Conservation (phyloP, 2,329 filamentous ascomycete species). For the Geosmithia putterillii region DNA sequence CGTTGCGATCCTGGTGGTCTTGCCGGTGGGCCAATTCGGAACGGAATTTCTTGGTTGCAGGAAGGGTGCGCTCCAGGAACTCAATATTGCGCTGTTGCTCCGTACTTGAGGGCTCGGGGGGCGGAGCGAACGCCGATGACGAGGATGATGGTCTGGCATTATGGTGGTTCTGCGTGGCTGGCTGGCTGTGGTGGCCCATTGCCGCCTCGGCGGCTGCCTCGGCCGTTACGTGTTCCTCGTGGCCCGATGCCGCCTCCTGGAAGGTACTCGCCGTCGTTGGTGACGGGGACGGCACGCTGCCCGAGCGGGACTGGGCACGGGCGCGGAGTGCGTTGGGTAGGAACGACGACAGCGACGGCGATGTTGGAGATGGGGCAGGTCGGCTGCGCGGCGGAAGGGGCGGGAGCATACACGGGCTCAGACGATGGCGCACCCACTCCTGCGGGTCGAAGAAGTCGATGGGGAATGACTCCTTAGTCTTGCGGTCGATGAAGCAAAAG, state of each 20-base stretch:
- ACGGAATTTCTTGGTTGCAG: conserved; percentile 63
- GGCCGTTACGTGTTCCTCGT: background rate
- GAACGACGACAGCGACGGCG: conserved; percentile 32
- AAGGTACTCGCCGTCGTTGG: background rate
- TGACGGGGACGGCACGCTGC: conserved; percentile 10
- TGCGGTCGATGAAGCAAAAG: conserved; percentile 74
- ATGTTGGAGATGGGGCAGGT: conserved; percentile 12
- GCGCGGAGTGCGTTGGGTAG: conserved; percentile 30
- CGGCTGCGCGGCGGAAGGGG: conserved; percentile 46
- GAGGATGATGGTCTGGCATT: background rate
- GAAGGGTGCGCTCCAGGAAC: conserved; percentile 67
- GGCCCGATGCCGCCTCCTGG: background rate
- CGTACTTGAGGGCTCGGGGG: conserved; percentile 9
- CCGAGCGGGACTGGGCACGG: conserved; percentile 28
- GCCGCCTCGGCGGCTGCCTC: background rate
- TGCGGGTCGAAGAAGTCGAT: conserved; percentile 75
- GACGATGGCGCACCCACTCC: conserved; percentile 66
- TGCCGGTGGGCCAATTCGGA: conserved; percentile 54
- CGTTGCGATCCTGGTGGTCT: conserved; percentile 48
- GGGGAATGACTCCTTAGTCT: conserved; percentile 66
- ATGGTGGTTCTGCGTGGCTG: background rate
- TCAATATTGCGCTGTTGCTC: conserved; percentile 25
- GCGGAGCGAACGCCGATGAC: background rate
- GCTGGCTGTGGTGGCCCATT: no score
- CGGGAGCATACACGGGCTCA: conserved; percentile 66